phyloP scores from a whole-genome alignment of 2,329 filamentous ascomycete genomes.

The Berkeleyomyces rouxiae region DNA sequence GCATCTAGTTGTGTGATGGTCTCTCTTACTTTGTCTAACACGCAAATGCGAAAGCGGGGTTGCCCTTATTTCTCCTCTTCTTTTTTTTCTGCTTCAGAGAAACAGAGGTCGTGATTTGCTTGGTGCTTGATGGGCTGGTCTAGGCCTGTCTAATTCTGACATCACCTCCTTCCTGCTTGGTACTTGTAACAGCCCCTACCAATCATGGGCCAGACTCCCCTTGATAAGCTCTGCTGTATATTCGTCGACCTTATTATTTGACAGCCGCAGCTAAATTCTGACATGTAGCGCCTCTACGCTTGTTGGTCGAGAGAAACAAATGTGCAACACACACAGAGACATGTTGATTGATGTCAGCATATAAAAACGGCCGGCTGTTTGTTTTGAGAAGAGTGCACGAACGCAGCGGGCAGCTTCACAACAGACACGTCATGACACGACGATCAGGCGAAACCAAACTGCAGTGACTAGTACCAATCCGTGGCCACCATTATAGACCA shows the following conservation, averaged over 20 bases:
- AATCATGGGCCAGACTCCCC: neutral
- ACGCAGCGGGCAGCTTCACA: too few relatives aligned
- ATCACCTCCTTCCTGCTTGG: neutral
- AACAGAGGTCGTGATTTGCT: neutral
- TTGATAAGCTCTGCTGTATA: neutral
- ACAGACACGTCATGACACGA: too few relatives aligned
- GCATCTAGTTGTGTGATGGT: neutral
- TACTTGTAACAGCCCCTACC: neutral
- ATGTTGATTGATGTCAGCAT: neutral
- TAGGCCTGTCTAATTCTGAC: neutral
- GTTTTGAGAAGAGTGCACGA: too few relatives aligned
- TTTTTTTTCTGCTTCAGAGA: too few relatives aligned
- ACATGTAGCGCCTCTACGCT: neutral
- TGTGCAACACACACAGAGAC: neutral
- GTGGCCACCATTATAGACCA: too few relatives aligned
- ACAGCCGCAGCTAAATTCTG: neutral
- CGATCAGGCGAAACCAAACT: too few relatives aligned
- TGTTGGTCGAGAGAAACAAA: neutral
- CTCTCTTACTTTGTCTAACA: too few relatives aligned
- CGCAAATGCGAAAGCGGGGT: too few relatives aligned
- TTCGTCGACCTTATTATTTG: neutral
- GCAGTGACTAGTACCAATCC: too few relatives aligned
- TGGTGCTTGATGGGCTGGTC: neutral
- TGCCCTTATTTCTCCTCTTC: too few relatives aligned
- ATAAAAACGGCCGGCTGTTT: too few relatives aligned